A percentile compares a stretch with the other conserved stretches of the same genome.
Evolutionary conservation across 2,329 filamentous ascomycete species (phyloP).

Genomic region (Furcasterigmium furcatum): DNA sequence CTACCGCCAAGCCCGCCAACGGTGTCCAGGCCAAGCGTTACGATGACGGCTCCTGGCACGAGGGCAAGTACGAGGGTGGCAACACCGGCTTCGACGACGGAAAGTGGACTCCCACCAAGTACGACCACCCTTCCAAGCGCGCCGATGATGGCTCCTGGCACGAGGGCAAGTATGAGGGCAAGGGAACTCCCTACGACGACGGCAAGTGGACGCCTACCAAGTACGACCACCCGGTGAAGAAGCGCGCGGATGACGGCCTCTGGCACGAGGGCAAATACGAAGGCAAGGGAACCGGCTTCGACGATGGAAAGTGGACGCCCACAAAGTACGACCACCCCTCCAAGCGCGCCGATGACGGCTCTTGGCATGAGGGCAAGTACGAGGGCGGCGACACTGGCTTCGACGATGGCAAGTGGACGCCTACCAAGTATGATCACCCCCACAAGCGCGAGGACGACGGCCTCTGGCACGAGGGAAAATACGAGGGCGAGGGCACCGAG

Average conservation of each 20-base stretch:
- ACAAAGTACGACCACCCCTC: constrained; percentile 3
- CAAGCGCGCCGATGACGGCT: constrained; percentile 6
- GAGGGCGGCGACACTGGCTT: constrained; percentile 3
- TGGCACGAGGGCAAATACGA: constrained; percentile 7
- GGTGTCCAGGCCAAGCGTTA: too few species aligned
- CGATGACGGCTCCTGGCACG: not conserved
- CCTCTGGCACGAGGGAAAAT: constrained; percentile 4
- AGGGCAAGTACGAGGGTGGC: constrained; percentile 5
- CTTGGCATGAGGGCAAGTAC: constrained; percentile 6
- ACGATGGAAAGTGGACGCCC: constrained; percentile 8
- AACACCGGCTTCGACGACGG: constrained; percentile 8
- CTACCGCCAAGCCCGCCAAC: constrained; percentile 5
- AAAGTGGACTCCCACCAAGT: constrained; percentile 7
- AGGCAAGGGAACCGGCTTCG: constrained; percentile 2
- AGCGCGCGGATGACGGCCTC: not conserved
- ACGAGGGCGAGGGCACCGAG: constrained; percentile 7
- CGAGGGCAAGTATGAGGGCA: constrained; percentile 7
- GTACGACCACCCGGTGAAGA: constrained; percentile 3
- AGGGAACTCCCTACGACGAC: constrained; percentile 5
- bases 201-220: constrained; percentile 8
- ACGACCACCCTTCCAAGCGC: constrained; percentile 2
- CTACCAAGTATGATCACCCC: constrained; percentile 1
- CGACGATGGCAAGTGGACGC: constrained; percentile 6
- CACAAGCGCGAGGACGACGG: constrained; percentile 6
- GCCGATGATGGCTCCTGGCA: not conserved